Percentiles rank a stretch among this genome's conserved stretches.
Conservation (phyloP, 2,329 filamentous ascomycete genomes). For the Cladophialophora yegresii region DNA sequence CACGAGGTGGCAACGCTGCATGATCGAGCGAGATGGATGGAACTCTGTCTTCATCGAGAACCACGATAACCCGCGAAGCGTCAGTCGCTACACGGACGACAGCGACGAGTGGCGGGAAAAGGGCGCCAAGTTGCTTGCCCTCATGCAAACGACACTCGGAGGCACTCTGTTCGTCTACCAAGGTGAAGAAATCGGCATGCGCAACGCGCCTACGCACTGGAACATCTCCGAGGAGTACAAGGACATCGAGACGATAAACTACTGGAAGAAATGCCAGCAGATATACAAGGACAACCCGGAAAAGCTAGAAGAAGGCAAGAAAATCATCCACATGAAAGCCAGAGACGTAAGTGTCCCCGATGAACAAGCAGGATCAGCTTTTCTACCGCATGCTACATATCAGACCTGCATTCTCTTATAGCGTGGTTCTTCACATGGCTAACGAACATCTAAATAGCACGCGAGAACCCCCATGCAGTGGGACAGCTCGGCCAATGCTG, state of each 20-base stretch:
- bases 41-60: slow-evolving; percentile 57
- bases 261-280: slow-evolving; percentile 51
- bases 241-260: slow-evolving; percentile 64
- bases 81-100: slow-evolving; percentile 54
- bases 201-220: slow-evolving; percentile 64
- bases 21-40: slow-evolving; percentile 54
- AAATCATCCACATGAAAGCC: slow-evolving; percentile 39
- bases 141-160: slow-evolving; percentile 49
- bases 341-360: slow-evolving; percentile 29
- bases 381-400: not conserved
- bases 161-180: slow-evolving; percentile 70
- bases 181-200: slow-evolving; percentile 69
- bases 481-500: slow-evolving; percentile 30
- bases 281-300: slow-evolving; percentile 35
- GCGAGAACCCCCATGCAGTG: slow-evolving; percentile 40
- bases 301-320: slow-evolving; percentile 36
- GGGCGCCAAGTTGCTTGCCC: slow-evolving; percentile 51
- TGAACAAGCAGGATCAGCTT: too few relatives aligned
- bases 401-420: not conserved
- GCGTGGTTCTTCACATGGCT: not conserved
- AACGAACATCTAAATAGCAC: slow-evolving; percentile 26
- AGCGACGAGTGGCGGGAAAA: slow-evolving; percentile 49
- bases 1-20: slow-evolving; percentile 51
- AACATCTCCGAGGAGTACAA: slow-evolving; percentile 64
- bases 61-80: slow-evolving; percentile 55